These are phyloP conservation scores for Tinospora cordifolia DNA, from an alignment of 164 flowering plant genomes.

Conservation along the genomic window DNA sequence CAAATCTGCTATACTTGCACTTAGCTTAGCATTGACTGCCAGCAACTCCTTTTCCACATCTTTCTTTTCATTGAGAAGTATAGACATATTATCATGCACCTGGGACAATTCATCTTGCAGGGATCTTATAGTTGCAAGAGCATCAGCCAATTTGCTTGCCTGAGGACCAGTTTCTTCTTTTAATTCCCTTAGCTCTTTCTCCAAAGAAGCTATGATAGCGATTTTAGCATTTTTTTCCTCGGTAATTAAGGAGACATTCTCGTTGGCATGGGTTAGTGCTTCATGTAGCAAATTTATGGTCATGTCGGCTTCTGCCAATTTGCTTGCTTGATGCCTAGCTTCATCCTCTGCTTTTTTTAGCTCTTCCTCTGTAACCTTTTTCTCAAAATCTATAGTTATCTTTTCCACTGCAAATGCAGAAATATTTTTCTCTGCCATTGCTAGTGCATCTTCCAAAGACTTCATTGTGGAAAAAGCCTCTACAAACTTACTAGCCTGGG, in stretches of 20 bases:
- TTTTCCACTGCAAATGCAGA: slow-evolving; percentile 34
- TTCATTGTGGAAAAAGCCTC: slow-evolving; percentile 35
- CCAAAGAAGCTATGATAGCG: slow-evolving; percentile 33
- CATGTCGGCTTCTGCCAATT: slow-evolving; percentile 38
- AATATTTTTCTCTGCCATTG: slow-evolving; percentile 39
- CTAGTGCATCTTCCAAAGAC: slow-evolving; percentile 44
- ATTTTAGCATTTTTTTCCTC: slow-evolving; percentile 34
- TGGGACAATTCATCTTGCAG: slow-evolving; percentile 41
- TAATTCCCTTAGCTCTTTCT: slow-evolving; percentile 47
- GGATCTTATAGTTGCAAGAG: slow-evolving; percentile 35
- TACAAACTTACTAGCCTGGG: slow-evolving; percentile 18
- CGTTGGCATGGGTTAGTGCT: slow-evolving; percentile 32
- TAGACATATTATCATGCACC: slow-evolving; percentile 41
- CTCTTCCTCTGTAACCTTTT: slow-evolving; percentile 40
- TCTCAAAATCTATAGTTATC: slow-evolving; percentile 36
- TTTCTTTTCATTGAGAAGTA: slow-evolving; percentile 35
- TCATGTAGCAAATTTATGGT: slow-evolving; percentile 52
- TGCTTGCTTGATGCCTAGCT: slow-evolving; percentile 27
- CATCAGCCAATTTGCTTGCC: slow-evolving; percentile 35
- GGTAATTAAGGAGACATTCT: slow-evolving; percentile 27
- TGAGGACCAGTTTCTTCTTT: slow-evolving; percentile 41
- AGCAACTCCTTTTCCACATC: slow-evolving; percentile 33
- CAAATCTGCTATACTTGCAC: slow-evolving; percentile 40
- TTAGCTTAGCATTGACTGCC: slow-evolving; percentile 19
- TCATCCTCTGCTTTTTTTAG: slow-evolving; percentile 43